These are phyloP conservation scores for Suillus subalutaceus DNA, from an alignment of 768 basidiomycete genomes.

Conservation along the genomic window DNA sequence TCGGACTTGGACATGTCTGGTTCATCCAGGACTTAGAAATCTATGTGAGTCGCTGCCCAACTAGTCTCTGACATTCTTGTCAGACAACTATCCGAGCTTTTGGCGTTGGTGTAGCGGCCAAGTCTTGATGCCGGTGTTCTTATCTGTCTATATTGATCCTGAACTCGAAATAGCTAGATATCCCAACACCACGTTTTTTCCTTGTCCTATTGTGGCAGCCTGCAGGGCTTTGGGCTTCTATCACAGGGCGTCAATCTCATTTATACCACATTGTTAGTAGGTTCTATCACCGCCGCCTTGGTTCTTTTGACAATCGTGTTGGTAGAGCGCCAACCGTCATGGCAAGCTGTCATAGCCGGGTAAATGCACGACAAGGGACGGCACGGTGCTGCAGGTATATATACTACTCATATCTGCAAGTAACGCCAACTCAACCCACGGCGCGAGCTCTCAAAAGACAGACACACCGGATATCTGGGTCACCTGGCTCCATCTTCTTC, in stretches of 20 bases:
- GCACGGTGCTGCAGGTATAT: constrained; percentile 2
- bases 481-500: background rate
- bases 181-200: constrained; percentile 2
- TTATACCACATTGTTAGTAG: background rate
- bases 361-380: background rate
- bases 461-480: background rate
- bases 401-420: background rate
- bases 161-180: background rate
- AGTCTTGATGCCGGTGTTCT: background rate
- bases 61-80: background rate
- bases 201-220: too few relatives aligned
- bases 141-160: background rate
- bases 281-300: background rate
- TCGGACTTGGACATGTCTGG: background rate
- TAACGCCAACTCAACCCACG: background rate
- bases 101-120: background rate
- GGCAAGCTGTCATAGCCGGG: constrained; percentile 3
- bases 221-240: background rate
- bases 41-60: background rate
- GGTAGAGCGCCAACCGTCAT: background rate
- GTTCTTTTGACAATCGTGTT: constrained; percentile 2
- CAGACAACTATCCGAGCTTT: background rate
- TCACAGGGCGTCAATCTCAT: background rate
- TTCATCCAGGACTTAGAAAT: background rate
- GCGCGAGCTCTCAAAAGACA: background rate